Evolutionary conservation across 768 basidiomycete species (phyloP), one percentile per base, ranked within the genome.

Genomic region (Cyclocybe cylindracea): DNA sequence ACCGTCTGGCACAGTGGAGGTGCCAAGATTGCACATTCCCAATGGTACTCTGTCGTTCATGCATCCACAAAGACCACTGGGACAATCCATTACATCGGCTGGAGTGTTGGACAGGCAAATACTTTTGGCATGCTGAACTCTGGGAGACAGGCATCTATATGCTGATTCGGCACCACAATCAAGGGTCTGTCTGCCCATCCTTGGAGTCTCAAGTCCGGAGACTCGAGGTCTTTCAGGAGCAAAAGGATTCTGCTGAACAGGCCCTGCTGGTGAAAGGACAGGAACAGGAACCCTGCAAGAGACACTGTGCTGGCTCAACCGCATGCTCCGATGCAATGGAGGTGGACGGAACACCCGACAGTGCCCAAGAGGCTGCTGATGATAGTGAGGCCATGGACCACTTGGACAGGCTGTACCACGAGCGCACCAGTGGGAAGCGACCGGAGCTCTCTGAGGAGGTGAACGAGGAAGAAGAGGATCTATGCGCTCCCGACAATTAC

Each of bases 81-180:
- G 11, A 31, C 7, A 35, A 36, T 18, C 56, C 56, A 5, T 51
- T 57, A 16, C 56, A 57, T 46, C 35, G 37, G 6, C 41, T 57
- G 14, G 46, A 57, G 32, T 18, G 43, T 13, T 57, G 56, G 56
- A 46, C 47, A 7, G 51, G 51, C 13, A 24, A 3, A 3, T 40
- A 45, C 24, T 57, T 34, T 31, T 13, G 46, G 5, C 32, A 16
- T 32, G 48, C 41, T 6, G 19, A 36, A 14, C 41, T 57, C 2
- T 53, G 46, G 44, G 39, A 57, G n/a, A 44, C 50, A 4, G 51
- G 56, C 8, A 33, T 31, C 2, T 45, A 51, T 24, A 6, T 56
- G 6, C 4, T 41, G 7, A 18, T 56, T 13, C 36, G 38, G 7
- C 55, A 56, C 31, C 36, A 40, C 3, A 31, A 10, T 2, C 43